Base-by-base conservation (phyloP, 176 grass and related monocot species). In the Oryza longistaminata region DNA sequence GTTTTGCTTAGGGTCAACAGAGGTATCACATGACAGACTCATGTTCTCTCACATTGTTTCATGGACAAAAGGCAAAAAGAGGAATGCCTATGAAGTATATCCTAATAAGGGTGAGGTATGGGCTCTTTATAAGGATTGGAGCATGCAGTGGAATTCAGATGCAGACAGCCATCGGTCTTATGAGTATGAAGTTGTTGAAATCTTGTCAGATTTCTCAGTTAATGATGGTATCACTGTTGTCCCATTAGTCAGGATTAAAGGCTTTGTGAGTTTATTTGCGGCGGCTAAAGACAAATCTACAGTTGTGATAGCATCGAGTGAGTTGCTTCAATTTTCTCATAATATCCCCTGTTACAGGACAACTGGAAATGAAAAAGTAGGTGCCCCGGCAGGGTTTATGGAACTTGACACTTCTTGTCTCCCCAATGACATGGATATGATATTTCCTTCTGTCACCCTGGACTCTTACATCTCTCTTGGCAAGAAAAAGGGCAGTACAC, bases 91-190 rank as follows among this genome's bases (percentile, higher is more conserved):
- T 92, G 89, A 87, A 46, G 85, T 98, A 81, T 83, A 85, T 66
- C 96, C 89, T 75, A 85, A 17, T 45, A 90, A 89, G 69, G 96
- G 89, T 88, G 96, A 95, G 74, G 86, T 98, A 33, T 98, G 96
- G 96, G 89, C 96, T 72, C 74, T 98, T 80, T 93, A 85, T 70
- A 98, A 93, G 93, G 81, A 91, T 43, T 98, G 96, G 96, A 87
- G 78, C 87, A 90, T 83, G 43, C 75, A 89, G 19, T 98, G 96
- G 96, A 82, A 77, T 74, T 91, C 80, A 79, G 87, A 93, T 88
- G 78, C 96, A 82, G 83, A 88, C 79, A 91, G 66, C 64, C 85
- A 95, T 81, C 93, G 89, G 70, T 86, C 71, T 34, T 95, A 90
- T 78, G 89, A 92, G 39, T 98, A 98, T 61, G 91, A 95, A 75